A percentile compares a stretch with the other conserved stretches of the same genome.
Evolutionary conservation across 2,329 filamentous ascomycete genomes (phyloP).

Genomic region (Cladosporium halotolerans): DNA sequence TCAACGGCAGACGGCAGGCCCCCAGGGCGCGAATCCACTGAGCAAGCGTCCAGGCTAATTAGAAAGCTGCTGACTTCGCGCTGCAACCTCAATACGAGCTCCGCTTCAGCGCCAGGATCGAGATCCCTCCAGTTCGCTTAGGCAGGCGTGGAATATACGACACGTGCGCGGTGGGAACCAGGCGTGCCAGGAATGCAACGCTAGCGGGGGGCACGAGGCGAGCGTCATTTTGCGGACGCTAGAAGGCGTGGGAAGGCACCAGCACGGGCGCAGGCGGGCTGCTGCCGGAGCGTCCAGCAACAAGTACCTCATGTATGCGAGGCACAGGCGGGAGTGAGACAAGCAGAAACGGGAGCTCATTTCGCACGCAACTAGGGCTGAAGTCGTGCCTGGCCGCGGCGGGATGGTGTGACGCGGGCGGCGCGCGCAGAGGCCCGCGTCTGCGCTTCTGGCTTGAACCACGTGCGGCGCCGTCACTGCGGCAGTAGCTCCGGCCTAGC

Average conservation of each 20-base stretch:
- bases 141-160: neutral
- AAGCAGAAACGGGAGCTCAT: neutral
- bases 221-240: slow-evolving; percentile 3
- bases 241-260: neutral
- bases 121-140: no score
- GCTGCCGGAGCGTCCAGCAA: no score
- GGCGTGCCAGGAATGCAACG: neutral
- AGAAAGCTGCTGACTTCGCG: no score
- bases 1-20: no score
- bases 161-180: neutral
- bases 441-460: slow-evolving; percentile 1
- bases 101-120: no score
- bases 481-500: neutral
- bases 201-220: neutral
- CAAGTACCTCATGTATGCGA: no score
- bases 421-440: neutral
- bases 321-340: no score
- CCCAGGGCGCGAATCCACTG: no score
- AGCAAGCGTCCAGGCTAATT: no score
- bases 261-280: neutral
- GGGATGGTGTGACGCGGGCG: neutral
- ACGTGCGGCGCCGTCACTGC: slow-evolving; percentile 9
- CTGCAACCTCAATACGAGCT: no score
- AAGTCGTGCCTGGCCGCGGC: slow-evolving; percentile 1
- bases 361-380: slow-evolving; percentile 8